Base-by-base conservation (phyloP, 2,329 filamentous ascomycete genomes). In the Zalaria obscura region DNA sequence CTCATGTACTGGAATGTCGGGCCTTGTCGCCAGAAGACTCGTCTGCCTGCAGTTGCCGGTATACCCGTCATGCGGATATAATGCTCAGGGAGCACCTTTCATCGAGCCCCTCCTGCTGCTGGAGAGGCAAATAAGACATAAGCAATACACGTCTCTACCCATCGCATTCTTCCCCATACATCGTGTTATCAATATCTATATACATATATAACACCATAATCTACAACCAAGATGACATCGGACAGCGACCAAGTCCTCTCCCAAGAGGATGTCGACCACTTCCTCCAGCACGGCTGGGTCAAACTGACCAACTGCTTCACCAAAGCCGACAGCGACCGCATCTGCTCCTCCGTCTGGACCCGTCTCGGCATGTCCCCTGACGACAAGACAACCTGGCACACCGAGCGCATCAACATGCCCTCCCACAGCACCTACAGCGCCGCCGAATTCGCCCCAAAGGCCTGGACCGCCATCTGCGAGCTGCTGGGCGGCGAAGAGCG, bases 391-490 rank as follows among this genome's bases (percentile, higher is more conserved):
- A 83, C 79, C 28, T 83, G 80, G 79, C 67, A 64, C n/a, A 62
- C 61, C 2, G 69, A 73, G 48, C 68, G 75, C 36, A 75, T 66
- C 41, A 75, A 82, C 61, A 81, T 83, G 78, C 76, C 76, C 0
- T 62, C 59, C 26, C 76, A 79, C 58, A 63, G 61, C n/a, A 56
- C 60, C 28, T 74, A 78, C 45, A 60, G 69, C 43, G 69, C 71
- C 35, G 60, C 66, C 1, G 59, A 61, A 0, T 76, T 83, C 49
- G 74, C 78, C 0, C 79, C 80, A 0, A 72, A 71, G 45, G 78
- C 76, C 2, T 83, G 78, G 78, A 61, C 66, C 0, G 77, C 76
- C 11, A 80, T 83, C 46, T 76, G 73, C 55, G 72, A 79, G 55
- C 67, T 83, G 6, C 71, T 78, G 43, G 78, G 78, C 40, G 78